These are phyloP conservation scores for Mortierella sp. DNA, from an alignment of 371 early-diverging fungal genomes.

Conservation along the genomic window DNA sequence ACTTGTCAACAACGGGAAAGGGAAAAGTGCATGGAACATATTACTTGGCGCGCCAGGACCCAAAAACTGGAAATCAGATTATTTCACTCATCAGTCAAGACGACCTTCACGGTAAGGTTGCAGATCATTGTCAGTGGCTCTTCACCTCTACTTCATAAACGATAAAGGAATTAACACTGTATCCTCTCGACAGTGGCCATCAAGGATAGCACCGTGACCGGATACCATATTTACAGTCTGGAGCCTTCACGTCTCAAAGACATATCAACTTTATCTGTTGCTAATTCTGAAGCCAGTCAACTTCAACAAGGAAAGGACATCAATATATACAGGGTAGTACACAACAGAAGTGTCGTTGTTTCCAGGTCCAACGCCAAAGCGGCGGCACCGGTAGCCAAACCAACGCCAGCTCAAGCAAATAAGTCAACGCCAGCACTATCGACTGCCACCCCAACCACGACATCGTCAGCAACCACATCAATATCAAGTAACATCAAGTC, in stretches of 20 bases:
- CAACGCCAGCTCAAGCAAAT: not conserved
- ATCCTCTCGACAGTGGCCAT: conserved; percentile 13
- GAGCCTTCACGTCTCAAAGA: conserved; percentile 50
- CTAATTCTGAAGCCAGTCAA: conserved; percentile 37
- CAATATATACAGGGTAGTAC: conserved; percentile 31
- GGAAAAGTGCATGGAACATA: conserved; percentile 47
- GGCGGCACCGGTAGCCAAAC: conserved; percentile 7
- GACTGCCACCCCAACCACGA: conserved; percentile 3
- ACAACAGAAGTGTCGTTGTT: conserved; percentile 21
- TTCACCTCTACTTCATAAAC: not conserved
- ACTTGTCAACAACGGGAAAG: conserved; percentile 26
- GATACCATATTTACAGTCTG: conserved; percentile 53
- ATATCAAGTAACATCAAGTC: not conserved
- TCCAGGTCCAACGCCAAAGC: conserved; percentile 17
- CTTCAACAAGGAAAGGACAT: conserved; percentile 53
- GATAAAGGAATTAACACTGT: not conserved
- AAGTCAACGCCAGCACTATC: conserved; percentile 2
- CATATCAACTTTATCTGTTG: conserved; percentile 27
- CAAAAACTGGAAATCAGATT: conserved; percentile 29
- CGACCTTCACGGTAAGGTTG: conserved; percentile 27
- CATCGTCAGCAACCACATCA: conserved; percentile 2
- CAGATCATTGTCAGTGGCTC: not conserved
- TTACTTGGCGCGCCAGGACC: conserved; percentile 39
- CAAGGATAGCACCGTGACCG: conserved; percentile 23
- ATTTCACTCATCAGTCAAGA: conserved; percentile 39